Base-by-base conservation (phyloP, 2,329 filamentous ascomycete genomes). In the Aspergillus transmontanensis region DNA sequence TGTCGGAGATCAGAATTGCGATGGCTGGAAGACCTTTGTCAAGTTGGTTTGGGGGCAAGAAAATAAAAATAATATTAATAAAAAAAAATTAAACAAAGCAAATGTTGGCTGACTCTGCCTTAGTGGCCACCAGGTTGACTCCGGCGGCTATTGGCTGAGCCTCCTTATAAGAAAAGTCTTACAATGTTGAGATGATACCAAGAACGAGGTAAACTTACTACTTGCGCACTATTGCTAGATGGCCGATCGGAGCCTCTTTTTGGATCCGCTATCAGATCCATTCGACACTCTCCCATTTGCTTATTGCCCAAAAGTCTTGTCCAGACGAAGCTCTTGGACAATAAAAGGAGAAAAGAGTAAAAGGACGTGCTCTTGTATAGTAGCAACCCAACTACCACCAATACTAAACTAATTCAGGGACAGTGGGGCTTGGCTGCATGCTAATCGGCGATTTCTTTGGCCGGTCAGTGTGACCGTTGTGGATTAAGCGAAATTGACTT, bases 401-500 rank as follows among this genome's bases (percentile, higher is more conserved):
- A 9, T 41, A 41, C 39, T 41, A 41, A 19, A 41, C 39, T 41
- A 41, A n/a, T 61, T 67, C 64, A 68, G 67, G 67, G 60, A 65
- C 65, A 32, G 59, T 28, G 62, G 59, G 61, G 28, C 68, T 66
- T 65, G 66, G 67, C 61, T 39, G 57, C 43, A 61, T 26, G 63
- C 53, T 32, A 54, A 28, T 66, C 63, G 64, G 66, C 53, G 59
- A 62, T 63, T 58, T 65, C 57, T 55, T 69, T 69, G 67, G 69
- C 50, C 61, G n/a, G 39, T 30, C 65, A 66, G 67, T 69, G 56
- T 60, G 59, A 66, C 68, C 65, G 62, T 64, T 62, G 67, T 70
- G 63, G 70, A 32, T 61, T 71, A 73, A 74, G 70, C 71, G 73
- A 76, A 75, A 76, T 76, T 76, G 66, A 68, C 62, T 36, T 61